Base-by-base conservation (phyloP, 352 stramenopile genomes). In the Phytopythium vexans region DNA sequence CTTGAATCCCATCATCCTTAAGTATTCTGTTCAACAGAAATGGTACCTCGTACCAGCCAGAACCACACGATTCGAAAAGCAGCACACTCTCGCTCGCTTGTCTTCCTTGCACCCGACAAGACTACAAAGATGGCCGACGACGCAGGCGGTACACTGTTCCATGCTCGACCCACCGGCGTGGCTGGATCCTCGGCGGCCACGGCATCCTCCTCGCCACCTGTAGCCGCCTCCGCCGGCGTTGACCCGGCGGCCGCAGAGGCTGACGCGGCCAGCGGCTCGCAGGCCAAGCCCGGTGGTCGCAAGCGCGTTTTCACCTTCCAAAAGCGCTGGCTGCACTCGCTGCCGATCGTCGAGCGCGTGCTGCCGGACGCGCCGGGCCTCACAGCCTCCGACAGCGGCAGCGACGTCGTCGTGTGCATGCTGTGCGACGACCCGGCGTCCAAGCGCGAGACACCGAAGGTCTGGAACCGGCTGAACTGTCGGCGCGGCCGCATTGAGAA, bases 281-380 rank as follows among this genome's bases (percentile, higher is more conserved):
- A 7, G 48, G 33, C 3, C 2, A 36, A 6, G 33, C 34, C 14
- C 50, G 21, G 10, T 31, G 68, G 57, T 36, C 72, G 78, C 52
- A 91, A 91, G 56, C 81, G 81, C 41, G 68, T 91, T 41, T 91
- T 91, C 55, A 85, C 79, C 46, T 91, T 91, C 62, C 81, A 91
- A 58, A 88, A 87, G 62, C 68, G 81, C 15, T 91, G 81, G 81
- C 58, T 89, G 41, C 76, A 89, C 54, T 77, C 81, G 52, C 72
- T 91, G n/a, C 81, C 81, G 32, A 91, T 91, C 51, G 74, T 87
- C 39, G 78, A 91, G 66, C 83, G 80, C 32, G 66, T 70, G n/a
- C 54, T 89, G 3, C 58, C 72, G 0, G 74, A 78, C 42, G 33
- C 14, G 44, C 47, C 48, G 9, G 27, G 38, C 52, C 70, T 42